Percentiles rank a stretch among this genome's conserved stretches.
Conservation (phyloP, 2,329 filamentous ascomycete species). For the Sclerotinia spermophila region DNA sequence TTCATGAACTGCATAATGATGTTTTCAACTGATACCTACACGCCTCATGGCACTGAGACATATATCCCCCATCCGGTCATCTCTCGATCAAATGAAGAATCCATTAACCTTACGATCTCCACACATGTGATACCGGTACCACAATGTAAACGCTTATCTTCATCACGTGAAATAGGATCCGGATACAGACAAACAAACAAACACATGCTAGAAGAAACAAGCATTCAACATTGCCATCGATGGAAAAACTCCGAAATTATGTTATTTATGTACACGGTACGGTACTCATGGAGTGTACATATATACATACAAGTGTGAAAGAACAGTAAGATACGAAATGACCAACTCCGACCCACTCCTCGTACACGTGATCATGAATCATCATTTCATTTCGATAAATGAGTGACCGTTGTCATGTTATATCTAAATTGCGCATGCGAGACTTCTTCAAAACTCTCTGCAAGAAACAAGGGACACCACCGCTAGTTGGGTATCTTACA, state of each 20-base stretch:
- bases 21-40: constrained; percentile 6
- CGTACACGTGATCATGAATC: background rate
- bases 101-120: too few relatives aligned
- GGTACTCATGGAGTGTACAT: background rate
- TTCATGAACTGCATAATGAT: background rate
- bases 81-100: constrained; percentile 7
- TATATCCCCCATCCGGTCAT: background rate
- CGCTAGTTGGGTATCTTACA: constrained; percentile 32
- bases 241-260: constrained; percentile 3
- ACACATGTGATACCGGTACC: background rate
- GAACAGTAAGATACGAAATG: background rate
- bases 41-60: background rate
- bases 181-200: background rate
- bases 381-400: background rate
- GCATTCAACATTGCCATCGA: background rate
- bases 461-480: constrained; percentile 21
- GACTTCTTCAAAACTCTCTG: background rate
- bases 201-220: background rate
- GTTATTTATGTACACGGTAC: too few relatives aligned
- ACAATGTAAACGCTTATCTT: background rate
- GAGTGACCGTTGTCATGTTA: background rate
- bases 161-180: constrained; percentile 2
- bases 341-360: background rate
- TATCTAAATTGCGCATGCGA: background rate
- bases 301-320: background rate